Evolutionary conservation across 2,329 filamentous ascomycete species (phyloP).

Genomic region (Penicillium olsonii): DNA sequence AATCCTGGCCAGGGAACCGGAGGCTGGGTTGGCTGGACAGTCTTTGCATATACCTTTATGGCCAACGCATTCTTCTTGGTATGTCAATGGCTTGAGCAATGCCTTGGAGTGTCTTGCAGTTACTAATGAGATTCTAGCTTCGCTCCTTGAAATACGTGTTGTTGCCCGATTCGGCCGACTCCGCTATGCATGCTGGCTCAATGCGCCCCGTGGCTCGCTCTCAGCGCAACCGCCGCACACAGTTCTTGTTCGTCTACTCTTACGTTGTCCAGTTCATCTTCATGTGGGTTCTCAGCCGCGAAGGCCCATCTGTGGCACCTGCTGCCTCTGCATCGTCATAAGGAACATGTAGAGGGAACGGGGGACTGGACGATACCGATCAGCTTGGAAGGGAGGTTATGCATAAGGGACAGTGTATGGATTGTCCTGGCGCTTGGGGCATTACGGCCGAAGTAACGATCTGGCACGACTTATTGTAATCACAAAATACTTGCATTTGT

Average conservation of each 20-base stretch:
- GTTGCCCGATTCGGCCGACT: conserved; percentile 76
- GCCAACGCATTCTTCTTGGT: conserved; percentile 96
- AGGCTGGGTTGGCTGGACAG: conserved; percentile 82
- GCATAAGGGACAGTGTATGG: conserved; percentile 7
- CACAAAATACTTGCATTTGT: conserved; percentile 20
- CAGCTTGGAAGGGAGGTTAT: conserved; percentile 7
- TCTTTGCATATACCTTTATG: conserved; percentile 89
- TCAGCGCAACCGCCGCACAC: conserved; percentile 83
- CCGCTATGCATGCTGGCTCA: conserved; percentile 59
- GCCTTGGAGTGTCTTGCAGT: background rate
- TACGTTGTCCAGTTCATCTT: conserved; percentile 92
- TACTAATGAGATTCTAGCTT: conserved; percentile 59
- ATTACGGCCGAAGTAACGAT: conserved; percentile 22
- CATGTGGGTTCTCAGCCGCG: conserved; percentile 77
- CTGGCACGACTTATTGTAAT: conserved; percentile 31
- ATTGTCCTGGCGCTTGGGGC: conserved; percentile 9
- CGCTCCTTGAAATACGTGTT: conserved; percentile 95
- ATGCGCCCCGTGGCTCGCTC: conserved; percentile 75
- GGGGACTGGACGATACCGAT: conserved; percentile 13
- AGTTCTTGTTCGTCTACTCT: conserved; percentile 91
- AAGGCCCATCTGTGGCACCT: conserved; percentile 43
- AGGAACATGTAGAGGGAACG: background rate
- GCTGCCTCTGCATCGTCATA: conserved; percentile 18
- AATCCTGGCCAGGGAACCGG: conserved; percentile 80
- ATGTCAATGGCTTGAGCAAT: conserved; percentile 37